phyloP scores from a whole-genome alignment of 1,284 basidiomycete species.

The Cronartium quercuum region DNA sequence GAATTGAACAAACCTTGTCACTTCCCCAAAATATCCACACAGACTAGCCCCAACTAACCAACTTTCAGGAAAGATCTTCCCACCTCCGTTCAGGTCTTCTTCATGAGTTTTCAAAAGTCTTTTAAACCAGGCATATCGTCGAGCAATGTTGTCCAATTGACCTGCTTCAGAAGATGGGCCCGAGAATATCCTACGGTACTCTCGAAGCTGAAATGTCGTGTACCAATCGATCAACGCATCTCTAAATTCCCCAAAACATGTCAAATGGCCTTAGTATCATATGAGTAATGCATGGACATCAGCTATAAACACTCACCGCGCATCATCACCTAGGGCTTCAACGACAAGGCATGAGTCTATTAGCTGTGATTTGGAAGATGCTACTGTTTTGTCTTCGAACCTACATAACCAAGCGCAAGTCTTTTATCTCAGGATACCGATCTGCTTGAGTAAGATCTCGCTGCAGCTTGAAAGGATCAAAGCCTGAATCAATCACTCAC shows the following conservation, averaged over 20 bases:
- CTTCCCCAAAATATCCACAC: slow-evolving; percentile 72
- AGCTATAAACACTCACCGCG: slow-evolving; percentile 53
- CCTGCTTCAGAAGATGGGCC: slow-evolving; percentile 81
- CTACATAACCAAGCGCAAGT: slow-evolving; percentile 25
- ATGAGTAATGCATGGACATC: neutral
- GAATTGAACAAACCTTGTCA: slow-evolving; percentile 61
- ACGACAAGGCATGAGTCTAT: slow-evolving; percentile 73
- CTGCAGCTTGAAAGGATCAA: neutral
- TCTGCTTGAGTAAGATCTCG: neutral
- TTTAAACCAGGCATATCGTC: slow-evolving; percentile 92
- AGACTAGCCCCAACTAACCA: slow-evolving; percentile 79
- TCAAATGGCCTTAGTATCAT: neutral
- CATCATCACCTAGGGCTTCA: slow-evolving; percentile 77
- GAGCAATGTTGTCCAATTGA: slow-evolving; percentile 86
- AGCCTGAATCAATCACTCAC: slow-evolving; percentile 54
- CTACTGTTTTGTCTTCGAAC: slow-evolving; percentile 38
- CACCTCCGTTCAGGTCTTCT: slow-evolving; percentile 60
- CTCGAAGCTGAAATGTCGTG: slow-evolving; percentile 80
- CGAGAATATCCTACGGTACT: slow-evolving; percentile 90
- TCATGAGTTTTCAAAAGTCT: slow-evolving; percentile 84
- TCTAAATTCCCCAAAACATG: slow-evolving; percentile 43
- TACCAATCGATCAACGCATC: slow-evolving; percentile 79
- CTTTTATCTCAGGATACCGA: neutral
- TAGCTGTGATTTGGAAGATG: slow-evolving; percentile 40
- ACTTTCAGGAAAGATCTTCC: slow-evolving; percentile 67